These are phyloP conservation scores for Prunus yedoensis DNA, from an alignment of 331 rosid species.

Conservation along the genomic window DNA sequence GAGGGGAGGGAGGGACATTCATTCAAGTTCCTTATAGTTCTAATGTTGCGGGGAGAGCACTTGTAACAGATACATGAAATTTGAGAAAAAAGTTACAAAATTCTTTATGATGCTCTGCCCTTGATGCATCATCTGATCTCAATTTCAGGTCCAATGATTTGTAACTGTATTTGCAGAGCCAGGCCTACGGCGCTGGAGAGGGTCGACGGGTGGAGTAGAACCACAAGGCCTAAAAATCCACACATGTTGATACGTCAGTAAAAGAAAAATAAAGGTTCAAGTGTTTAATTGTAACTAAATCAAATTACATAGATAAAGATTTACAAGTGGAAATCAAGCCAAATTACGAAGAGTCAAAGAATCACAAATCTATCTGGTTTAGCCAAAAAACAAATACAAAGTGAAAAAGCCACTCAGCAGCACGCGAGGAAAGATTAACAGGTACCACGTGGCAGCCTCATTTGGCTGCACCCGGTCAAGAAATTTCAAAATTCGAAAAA, in stretches of 20 bases:
- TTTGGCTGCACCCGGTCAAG: slow-evolving; percentile 30
- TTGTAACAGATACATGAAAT: slow-evolving; percentile 12
- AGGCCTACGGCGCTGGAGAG: too few species aligned
- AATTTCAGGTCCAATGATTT: too few species aligned
- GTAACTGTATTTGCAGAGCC: too few species aligned
- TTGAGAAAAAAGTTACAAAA: not conserved
- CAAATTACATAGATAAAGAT: too few species aligned
- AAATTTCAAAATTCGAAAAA: slow-evolving; percentile 50
- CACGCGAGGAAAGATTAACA: not conserved
- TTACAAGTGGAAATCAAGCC: not conserved
- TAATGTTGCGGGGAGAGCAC: slow-evolving; percentile 28
- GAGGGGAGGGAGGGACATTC: slow-evolving; percentile 29
- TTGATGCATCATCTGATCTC: slow-evolving; percentile 9
- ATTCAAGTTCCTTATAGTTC: slow-evolving; percentile 28
- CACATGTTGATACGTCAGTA: too few species aligned
- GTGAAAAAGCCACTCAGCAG: not conserved
- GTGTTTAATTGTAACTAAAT: too few species aligned
- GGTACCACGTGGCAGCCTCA: slow-evolving; percentile 3
- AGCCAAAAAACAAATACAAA: not conserved
- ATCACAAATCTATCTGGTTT: not conserved
- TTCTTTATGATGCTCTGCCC: slow-evolving; percentile 1
- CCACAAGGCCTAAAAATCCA: too few species aligned
- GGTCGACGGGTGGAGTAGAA: too few species aligned
- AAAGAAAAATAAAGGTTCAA: too few species aligned
- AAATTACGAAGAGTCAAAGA: not conserved